These are phyloP conservation scores for Camellia lanceoleosa DNA, from an alignment of 148 eudicot genomes.

Conservation along the genomic window DNA sequence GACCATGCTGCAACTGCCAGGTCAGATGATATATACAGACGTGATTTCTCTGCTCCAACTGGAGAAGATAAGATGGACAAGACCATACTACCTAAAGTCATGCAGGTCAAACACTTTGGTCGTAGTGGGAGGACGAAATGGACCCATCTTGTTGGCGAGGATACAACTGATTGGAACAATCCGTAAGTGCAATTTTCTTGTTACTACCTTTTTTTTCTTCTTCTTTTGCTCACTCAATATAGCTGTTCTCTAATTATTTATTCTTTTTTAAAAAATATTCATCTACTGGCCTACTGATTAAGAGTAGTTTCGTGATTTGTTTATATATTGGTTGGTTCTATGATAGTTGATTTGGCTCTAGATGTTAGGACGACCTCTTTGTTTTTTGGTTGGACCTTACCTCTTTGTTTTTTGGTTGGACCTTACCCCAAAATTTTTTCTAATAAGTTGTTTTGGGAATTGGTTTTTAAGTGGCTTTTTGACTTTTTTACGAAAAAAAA, in stretches of 20 bases:
- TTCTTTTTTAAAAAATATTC: neutral
- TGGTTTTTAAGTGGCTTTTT: neutral
- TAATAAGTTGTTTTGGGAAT: neutral
- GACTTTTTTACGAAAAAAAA: neutral
- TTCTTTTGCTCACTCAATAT: neutral
- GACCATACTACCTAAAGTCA: slow-evolving; percentile 81
- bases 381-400: neutral
- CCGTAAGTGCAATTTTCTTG: slow-evolving; percentile 49
- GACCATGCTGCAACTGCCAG: slow-evolving; percentile 67
- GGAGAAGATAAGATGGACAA: slow-evolving; percentile 92
- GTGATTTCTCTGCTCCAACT: slow-evolving; percentile 88
- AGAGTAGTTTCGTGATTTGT: neutral
- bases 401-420: too few relatives aligned
- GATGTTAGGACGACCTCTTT: neutral
- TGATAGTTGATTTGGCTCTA: neutral
- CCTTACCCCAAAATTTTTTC: neutral
- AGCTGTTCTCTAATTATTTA: neutral
- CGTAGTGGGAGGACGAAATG: slow-evolving; percentile 95
- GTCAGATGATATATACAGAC: slow-evolving; percentile 39
- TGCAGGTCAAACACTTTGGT: slow-evolving; percentile 96
- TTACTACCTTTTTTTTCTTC: neutral
- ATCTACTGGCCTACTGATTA: neutral
- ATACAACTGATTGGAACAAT: slow-evolving; percentile 83
- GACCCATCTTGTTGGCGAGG: slow-evolving; percentile 93
- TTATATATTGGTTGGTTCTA: neutral